Conservation (phyloP, 768 basidiomycete species). For the Leccinum sublutescens region DNA sequence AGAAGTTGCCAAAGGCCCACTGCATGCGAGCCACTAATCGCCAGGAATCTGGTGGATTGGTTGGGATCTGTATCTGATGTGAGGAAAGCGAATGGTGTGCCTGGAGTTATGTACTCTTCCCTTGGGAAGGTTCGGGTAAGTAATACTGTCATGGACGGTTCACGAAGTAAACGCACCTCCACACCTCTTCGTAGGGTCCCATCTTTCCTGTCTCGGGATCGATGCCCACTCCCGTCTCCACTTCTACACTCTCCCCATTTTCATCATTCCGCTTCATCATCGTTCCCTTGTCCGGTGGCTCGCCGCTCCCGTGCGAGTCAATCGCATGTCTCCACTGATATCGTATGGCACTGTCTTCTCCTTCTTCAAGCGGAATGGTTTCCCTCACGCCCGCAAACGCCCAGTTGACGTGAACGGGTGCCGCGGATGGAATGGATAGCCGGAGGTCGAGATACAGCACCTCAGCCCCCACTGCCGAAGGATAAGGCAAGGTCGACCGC, state of each 20-base stretch:
- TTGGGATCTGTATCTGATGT: slow-evolving; percentile 5
- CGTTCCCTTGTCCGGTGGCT: slow-evolving; percentile 14
- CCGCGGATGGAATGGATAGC: slow-evolving; percentile 3
- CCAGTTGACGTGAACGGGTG: slow-evolving; percentile 7
- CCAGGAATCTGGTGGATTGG: slow-evolving; percentile 20
- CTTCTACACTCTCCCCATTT: slow-evolving; percentile 9
- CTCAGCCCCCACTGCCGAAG: background rate
- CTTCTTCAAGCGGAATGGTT: slow-evolving; percentile 3
- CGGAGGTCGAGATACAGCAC: slow-evolving; percentile 23
- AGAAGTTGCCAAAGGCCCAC: slow-evolving; percentile 10
- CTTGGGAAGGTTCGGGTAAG: background rate
- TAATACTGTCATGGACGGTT: background rate
- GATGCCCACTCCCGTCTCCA: slow-evolving; percentile 16
- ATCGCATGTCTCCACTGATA: slow-evolving; percentile 18
- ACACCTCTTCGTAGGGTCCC: slow-evolving; percentile 20
- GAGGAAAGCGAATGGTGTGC: slow-evolving; percentile 19
- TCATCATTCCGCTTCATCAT: slow-evolving; percentile 4
- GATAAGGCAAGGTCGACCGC: slow-evolving; percentile 11
- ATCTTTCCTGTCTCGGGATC: slow-evolving; percentile 16
- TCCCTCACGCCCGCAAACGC: slow-evolving; percentile 16
- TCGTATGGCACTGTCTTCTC: slow-evolving; percentile 1
- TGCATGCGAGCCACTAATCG: slow-evolving; percentile 17
- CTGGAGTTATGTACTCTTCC: slow-evolving; percentile 7
- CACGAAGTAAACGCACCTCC: slow-evolving; percentile 12
- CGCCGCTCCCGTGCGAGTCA: slow-evolving; percentile 14